Evolutionary conservation across 2,329 filamentous ascomycete species (phyloP).

Genomic region (Penicillium sp.): DNA sequence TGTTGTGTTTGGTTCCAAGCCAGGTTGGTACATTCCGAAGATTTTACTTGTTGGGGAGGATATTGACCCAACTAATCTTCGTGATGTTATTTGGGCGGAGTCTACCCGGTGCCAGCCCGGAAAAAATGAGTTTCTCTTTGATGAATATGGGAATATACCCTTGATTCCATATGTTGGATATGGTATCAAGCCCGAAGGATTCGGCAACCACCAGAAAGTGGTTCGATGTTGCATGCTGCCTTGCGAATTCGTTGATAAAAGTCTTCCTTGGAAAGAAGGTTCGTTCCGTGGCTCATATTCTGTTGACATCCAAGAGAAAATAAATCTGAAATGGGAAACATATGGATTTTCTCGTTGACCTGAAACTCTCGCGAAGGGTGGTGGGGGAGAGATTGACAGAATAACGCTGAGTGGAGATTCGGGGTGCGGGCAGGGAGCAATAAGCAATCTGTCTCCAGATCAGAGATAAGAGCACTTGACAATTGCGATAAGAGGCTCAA

Average conservation of each 20-base stretch:
- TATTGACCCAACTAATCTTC: conserved; percentile 18
- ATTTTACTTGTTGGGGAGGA: conserved; percentile 21
- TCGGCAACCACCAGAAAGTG: conserved; percentile 4
- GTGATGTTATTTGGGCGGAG: conserved; percentile 20
- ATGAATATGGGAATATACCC: conserved; percentile 13
- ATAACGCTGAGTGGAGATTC: too few relatives aligned
- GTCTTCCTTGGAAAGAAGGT: conserved; percentile 7
- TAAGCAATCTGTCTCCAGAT: too few relatives aligned
- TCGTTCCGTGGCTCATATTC: conserved; percentile 12
- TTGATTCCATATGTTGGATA: conserved; percentile 12
- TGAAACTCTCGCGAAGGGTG: too few relatives aligned
- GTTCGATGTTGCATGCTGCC: conserved; percentile 13
- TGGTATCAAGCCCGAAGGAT: conserved; percentile 1
- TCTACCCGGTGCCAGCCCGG: conserved; percentile 19
- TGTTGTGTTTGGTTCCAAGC: conserved; percentile 19
- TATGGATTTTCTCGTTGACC: conserved; percentile 5
- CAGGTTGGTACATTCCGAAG: conserved; percentile 23
- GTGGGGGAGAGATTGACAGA: too few relatives aligned
- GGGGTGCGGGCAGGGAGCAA: too few relatives aligned
- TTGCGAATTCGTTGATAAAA: conserved; percentile 7
- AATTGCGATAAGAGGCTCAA: too few relatives aligned
- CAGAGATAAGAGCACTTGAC: too few relatives aligned
- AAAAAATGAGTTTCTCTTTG: conserved; percentile 11
- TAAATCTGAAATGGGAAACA: conserved; percentile 8
- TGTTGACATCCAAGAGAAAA: conserved; percentile 3